Conservation (phyloP, 2,329 filamentous ascomycete species). For the Fusarium camptoceras region DNA sequence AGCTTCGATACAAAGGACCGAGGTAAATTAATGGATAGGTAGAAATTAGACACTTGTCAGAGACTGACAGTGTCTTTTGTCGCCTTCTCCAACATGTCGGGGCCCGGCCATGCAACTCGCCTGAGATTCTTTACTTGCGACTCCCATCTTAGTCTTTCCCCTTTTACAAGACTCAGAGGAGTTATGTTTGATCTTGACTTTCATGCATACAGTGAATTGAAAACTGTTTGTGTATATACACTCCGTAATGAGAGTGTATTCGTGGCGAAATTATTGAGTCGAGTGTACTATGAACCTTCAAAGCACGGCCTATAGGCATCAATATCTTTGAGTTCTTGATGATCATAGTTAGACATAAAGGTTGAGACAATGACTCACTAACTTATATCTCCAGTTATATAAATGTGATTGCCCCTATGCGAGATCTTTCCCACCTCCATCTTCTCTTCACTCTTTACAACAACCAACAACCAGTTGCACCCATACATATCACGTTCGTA, state of each 20-base stretch:
- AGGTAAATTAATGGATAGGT: rapidly evolving
- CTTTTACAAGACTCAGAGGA: neutral
- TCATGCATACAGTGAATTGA: too few species aligned
- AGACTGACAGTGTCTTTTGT: neutral
- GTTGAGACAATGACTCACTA: neutral
- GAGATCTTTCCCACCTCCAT: neutral
- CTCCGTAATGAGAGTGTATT: neutral
- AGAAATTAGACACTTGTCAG: neutral
- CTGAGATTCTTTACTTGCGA: neutral
- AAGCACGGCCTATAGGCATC: neutral
- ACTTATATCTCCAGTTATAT: neutral
- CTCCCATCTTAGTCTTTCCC: too few species aligned
- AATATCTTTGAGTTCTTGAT: neutral
- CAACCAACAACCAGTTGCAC: neutral
- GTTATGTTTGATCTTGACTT: too few species aligned
- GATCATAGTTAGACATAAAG: neutral
- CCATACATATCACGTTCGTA: neutral
- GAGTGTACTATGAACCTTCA: neutral
- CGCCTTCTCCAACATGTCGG: neutral
- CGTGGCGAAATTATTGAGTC: neutral
- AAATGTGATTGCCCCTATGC: neutral
- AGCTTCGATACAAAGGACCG: rapidly evolving
- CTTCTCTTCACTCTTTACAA: neutral
- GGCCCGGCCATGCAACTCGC: neutral
- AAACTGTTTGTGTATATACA: neutral